Evolutionary conservation across 345 rosid species (phyloP).

Genomic region (Trapa bicornis): DNA sequence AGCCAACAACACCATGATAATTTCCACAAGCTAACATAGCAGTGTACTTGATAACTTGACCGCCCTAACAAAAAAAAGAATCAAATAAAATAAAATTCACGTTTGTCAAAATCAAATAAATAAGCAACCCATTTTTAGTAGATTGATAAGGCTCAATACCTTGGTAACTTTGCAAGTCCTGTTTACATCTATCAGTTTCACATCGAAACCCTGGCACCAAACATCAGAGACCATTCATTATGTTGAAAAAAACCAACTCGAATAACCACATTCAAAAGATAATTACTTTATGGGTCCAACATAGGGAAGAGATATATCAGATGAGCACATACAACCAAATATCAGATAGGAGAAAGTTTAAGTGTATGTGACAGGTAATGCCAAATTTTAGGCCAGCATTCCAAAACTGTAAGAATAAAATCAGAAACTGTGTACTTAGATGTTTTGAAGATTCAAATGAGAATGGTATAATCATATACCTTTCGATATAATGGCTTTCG

Average conservation of each 20-base stretch:
- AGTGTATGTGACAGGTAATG: not conserved
- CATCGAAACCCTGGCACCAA: slow-evolving; percentile 76
- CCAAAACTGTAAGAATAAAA: not conserved
- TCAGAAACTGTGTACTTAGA: not conserved
- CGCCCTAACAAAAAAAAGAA: slow-evolving; percentile 36
- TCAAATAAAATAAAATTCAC: slow-evolving; percentile 3
- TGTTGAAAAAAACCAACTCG: not conserved
- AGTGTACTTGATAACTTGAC: slow-evolving; percentile 66
- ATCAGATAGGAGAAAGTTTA: not conserved
- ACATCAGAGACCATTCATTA: not conserved
- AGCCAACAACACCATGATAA: slow-evolving; percentile 81
- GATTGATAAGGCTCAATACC: slow-evolving; percentile 28
- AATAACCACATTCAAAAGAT: not conserved
- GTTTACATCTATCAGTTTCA: slow-evolving; percentile 68
- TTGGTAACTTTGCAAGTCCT: slow-evolving; percentile 88
- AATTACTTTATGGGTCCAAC: not conserved
- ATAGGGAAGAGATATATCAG: not conserved
- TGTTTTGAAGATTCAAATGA: not conserved
- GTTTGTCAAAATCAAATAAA: not conserved
- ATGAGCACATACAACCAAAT: not conserved
- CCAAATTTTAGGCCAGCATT: not conserved
- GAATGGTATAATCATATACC: slow-evolving; percentile 26
- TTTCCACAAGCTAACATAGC: slow-evolving; percentile 85
- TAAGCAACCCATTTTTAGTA: not conserved
- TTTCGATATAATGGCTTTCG: slow-evolving; percentile 69